Conservation (phyloP, 1,139 yeast species). For the Taiozyma sp. region DNA sequence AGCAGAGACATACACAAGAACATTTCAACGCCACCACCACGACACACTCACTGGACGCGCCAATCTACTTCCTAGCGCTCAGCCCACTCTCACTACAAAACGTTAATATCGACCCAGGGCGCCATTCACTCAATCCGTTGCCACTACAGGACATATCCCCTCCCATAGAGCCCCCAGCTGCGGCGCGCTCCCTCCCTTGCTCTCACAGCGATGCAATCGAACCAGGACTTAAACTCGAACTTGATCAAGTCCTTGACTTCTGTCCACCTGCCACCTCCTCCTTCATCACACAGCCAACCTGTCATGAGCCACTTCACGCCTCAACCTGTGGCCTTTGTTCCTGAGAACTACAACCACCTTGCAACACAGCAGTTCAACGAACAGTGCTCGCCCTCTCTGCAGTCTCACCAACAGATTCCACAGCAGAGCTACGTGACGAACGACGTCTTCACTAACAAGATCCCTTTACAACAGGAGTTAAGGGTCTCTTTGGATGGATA, state of each 20-base stretch:
- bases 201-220: conserved; percentile 16
- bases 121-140: neutral
- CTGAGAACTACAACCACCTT: neutral
- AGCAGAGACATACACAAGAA: neutral
- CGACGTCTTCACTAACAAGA: neutral
- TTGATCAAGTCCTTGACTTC: conserved; percentile 37
- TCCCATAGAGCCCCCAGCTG: neutral
- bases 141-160: neutral
- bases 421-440: conserved; percentile 5
- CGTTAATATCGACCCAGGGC: neutral
- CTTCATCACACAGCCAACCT: conserved; percentile 22
- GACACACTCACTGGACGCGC: neutral
- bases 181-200: neutral
- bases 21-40: neutral
- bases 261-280: conserved; percentile 41
- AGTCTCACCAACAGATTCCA: neutral
- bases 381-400: neutral
- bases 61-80: neutral
- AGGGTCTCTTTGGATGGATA: neutral
- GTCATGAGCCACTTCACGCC: neutral
- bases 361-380: neutral
- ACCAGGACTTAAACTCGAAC: conserved; percentile 31
- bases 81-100: neutral
- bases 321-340: neutral
- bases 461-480: neutral